Base-by-base conservation (phyloP, 2,329 filamentous ascomycete genomes). In the Paecilomyces sp. region DNA sequence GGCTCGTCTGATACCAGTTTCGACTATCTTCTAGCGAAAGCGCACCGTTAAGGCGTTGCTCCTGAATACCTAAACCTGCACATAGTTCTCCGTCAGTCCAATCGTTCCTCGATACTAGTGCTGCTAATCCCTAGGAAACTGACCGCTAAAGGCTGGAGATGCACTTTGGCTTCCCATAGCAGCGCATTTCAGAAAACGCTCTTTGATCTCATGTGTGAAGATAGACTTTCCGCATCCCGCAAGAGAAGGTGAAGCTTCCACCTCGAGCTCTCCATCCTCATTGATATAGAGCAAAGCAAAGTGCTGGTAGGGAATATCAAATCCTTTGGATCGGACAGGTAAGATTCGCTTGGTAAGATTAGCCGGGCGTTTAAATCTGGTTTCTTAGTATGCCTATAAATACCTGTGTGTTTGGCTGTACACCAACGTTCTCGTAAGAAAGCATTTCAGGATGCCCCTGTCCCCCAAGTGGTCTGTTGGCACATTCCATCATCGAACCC, bases 271-370 rank as follows among this genome's bases (percentile, higher is more conserved):
- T 1, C 73, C 73, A 56, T 71, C 67, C 15, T 69, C 66, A 55
- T 75, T 71, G 31, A 74, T 65, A 56, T 72, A 75, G 41, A 75
- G 66, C 58, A 75, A 63, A n/a, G 72, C 72, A 55, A 70, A 75
- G 57, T 75, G 73, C 5, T 68, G 65, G 34, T 72, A 72, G 25
- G 70, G 67, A 11, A 71, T 63, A 22, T 67, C 63, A 11, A 66
- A 57, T 47, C 61, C 61, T 22, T 59, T 57, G 15, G 64, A 53
- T 57, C 64, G 64, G 12, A 65, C 63, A 36, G 65, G 61, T 57
- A 62, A 58, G 31, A 63, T 60, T 2, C 67, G 54, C 67, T 70
- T 60, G 56, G 25, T 24, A 34, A 15, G 2, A 11, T 50, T 58
- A 22, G 52, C 6, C 13, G 22, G 58, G 30, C 34, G 30, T 24